phyloP scores from a whole-genome alignment of 1,284 basidiomycete genomes.

The Malassezia furfur region DNA sequence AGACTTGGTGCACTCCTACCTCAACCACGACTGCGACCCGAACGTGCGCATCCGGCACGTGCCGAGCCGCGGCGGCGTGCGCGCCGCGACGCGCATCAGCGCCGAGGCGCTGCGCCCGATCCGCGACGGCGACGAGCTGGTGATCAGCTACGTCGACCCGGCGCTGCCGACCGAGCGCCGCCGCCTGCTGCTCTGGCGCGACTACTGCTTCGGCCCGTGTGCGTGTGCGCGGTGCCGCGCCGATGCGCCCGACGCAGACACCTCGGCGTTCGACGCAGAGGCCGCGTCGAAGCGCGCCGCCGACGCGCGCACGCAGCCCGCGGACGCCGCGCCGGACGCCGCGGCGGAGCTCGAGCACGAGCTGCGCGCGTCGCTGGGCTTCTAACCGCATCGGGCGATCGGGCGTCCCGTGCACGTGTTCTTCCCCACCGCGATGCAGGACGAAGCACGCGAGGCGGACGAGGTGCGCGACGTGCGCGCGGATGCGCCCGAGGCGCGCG shows the following conservation, averaged over 20 bases:
- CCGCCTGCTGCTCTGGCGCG: constrained; percentile 54
- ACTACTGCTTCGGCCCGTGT: constrained; percentile 50
- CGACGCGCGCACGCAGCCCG: not conserved
- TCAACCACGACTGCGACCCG: constrained; percentile 73
- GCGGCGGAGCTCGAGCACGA: constrained; percentile 26
- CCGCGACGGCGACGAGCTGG: constrained; percentile 62
- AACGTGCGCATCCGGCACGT: constrained; percentile 64
- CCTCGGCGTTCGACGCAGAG: constrained; percentile 3
- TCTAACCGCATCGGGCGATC: constrained; percentile 15
- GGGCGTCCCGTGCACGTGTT: not conserved
- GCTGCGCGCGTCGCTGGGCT: constrained; percentile 29
- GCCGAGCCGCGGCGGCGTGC: constrained; percentile 55
- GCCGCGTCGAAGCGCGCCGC: constrained; percentile 3
- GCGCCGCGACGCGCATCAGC: constrained; percentile 59
- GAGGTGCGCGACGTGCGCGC: not conserved
- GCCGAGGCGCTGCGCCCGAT: constrained; percentile 63
- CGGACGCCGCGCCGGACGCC: not conserved
- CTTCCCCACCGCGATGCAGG: not conserved
- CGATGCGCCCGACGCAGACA: constrained; percentile 49
- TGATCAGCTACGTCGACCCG: constrained; percentile 67
- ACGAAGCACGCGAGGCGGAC: not conserved
- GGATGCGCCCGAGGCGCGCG: not conserved
- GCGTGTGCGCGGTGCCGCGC: constrained; percentile 55
- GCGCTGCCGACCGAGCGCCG: constrained; percentile 55
- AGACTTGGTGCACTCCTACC: constrained; percentile 68